phyloP scores from a whole-genome alignment of 495 filamentous ascomycete species.

The Xylaria castorea region DNA sequence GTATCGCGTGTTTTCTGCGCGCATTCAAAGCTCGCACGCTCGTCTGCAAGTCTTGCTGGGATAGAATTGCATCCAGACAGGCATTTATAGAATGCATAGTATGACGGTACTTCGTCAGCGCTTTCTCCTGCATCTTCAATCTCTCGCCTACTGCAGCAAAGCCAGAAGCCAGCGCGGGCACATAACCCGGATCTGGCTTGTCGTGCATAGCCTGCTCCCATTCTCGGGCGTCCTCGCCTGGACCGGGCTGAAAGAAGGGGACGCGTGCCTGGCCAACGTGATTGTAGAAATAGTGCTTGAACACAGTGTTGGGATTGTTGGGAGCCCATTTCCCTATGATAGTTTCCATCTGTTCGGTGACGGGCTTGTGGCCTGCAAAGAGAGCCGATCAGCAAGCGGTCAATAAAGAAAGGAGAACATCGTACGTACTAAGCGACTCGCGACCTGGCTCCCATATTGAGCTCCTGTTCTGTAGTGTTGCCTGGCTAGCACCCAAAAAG shows the following conservation, averaged over 20 bases:
- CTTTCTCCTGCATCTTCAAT: slow-evolving; percentile 76
- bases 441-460: slow-evolving; percentile 58
- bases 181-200: slow-evolving; percentile 77
- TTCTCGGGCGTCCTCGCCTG: slow-evolving; percentile 78
- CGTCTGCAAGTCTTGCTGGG: slow-evolving; percentile 81
- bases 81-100: slow-evolving; percentile 93
- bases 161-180: slow-evolving; percentile 69
- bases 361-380: slow-evolving; percentile 67
- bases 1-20: slow-evolving; percentile 75
- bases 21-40: slow-evolving; percentile 81
- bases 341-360: slow-evolving; percentile 81
- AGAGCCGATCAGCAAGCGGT: slow-evolving; percentile 25
- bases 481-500: slow-evolving; percentile 45
- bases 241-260: slow-evolving; percentile 79
- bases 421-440: slow-evolving; percentile 49
- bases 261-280: slow-evolving; percentile 77
- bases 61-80: slow-evolving; percentile 76
- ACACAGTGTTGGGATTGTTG: slow-evolving; percentile 70
- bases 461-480: slow-evolving; percentile 44
- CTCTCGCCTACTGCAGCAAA: slow-evolving; percentile 72
- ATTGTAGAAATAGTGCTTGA: slow-evolving; percentile 96
- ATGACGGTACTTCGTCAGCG: slow-evolving; percentile 72
- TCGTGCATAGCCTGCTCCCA: slow-evolving; percentile 93
- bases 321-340: slow-evolving; percentile 87
- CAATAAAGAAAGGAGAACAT: background rate